These are phyloP conservation scores for Davidsoniella neocaledoniae DNA, from an alignment of 2,329 filamentous ascomycete species.

Conservation along the genomic window DNA sequence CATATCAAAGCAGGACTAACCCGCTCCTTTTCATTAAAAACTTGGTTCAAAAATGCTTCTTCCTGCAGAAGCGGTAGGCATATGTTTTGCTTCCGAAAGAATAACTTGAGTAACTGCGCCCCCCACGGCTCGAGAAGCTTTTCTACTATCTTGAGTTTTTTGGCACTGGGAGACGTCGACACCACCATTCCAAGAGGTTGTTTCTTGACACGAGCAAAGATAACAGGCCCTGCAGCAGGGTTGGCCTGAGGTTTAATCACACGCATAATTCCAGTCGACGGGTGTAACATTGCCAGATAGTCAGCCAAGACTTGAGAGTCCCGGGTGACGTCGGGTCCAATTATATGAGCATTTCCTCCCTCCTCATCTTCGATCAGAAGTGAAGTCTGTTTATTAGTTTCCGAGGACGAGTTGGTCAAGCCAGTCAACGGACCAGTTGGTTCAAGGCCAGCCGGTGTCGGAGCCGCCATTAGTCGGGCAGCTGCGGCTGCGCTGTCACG, in stretches of 20 bases:
- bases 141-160: constrained; percentile 38
- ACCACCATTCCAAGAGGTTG: constrained; percentile 26
- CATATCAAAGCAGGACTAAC: constrained; percentile 40
- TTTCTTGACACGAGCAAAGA: constrained; percentile 31
- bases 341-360: constrained; percentile 33
- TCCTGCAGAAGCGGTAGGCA: constrained; percentile 46
- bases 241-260: constrained; percentile 20
- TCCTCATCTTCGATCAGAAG: constrained; percentile 20
- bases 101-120: constrained; percentile 34
- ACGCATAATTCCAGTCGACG: constrained; percentile 18
- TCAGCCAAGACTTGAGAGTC: constrained; percentile 45
- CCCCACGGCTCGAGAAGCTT: constrained; percentile 40
- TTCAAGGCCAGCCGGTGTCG: constrained; percentile 8
- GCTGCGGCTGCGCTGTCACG: neutral
- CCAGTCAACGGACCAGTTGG: constrained; percentile 6
- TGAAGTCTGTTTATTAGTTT: constrained; percentile 14
- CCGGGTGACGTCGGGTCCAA: constrained; percentile 41
- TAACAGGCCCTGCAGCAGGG: constrained; percentile 22
- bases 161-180: constrained; percentile 23
- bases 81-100: constrained; percentile 37
- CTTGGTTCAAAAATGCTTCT: constrained; percentile 32
- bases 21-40: constrained; percentile 26
- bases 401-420: constrained; percentile 4
- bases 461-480: neutral
- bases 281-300: constrained; percentile 27